A percentile compares a stretch with the other conserved stretches of the same genome.
These are phyloP conservation scores for Raphidocelis subcapitata DNA, from an alignment of 139 green algal species.

Conservation along the genomic window DNA sequence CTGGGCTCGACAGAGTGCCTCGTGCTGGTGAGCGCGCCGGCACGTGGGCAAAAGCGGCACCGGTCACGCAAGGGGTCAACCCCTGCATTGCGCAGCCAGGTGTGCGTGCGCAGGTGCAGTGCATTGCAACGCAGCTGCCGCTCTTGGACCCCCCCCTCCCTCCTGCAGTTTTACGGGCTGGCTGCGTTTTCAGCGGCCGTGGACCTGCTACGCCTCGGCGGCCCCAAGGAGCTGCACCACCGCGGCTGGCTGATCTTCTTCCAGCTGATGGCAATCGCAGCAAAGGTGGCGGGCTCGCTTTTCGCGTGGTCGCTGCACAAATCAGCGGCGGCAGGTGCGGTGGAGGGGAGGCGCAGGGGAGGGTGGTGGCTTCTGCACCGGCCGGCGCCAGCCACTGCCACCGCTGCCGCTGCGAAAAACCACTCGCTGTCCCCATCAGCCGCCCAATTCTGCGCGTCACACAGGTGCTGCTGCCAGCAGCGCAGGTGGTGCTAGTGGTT, in stretches of 20 bases:
- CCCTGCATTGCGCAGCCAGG: background rate
- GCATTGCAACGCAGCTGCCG: background rate
- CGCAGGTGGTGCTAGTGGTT: too few species aligned
- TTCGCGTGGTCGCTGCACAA: conserved; percentile 30
- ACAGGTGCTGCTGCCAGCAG: too few species aligned
- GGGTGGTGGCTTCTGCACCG: too few species aligned
- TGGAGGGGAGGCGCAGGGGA: background rate
- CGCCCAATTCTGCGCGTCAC: too few species aligned
- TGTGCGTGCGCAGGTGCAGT: background rate
- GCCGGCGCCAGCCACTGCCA: too few species aligned
- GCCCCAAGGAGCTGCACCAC: background rate
- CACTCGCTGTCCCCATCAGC: too few species aligned
- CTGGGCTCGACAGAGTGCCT: conserved; percentile 17
- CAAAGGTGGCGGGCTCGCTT: conserved; percentile 22
- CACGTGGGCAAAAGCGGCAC: too few species aligned
- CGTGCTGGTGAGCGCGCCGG: conserved; percentile 20
- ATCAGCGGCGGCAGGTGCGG: conserved; percentile 13
- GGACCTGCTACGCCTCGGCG: conserved; percentile 16
- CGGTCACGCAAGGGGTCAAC: too few species aligned
- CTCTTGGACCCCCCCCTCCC: too few species aligned
- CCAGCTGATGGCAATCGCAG: conserved; percentile 27
- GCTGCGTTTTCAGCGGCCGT: background rate
- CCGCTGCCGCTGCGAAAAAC: too few species aligned
- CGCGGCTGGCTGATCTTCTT: conserved; percentile 29
- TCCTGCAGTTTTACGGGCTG: conserved; percentile 20